Base-by-base conservation (phyloP, 2,329 filamentous ascomycete species). In the Podosphaera aphanis region DNA sequence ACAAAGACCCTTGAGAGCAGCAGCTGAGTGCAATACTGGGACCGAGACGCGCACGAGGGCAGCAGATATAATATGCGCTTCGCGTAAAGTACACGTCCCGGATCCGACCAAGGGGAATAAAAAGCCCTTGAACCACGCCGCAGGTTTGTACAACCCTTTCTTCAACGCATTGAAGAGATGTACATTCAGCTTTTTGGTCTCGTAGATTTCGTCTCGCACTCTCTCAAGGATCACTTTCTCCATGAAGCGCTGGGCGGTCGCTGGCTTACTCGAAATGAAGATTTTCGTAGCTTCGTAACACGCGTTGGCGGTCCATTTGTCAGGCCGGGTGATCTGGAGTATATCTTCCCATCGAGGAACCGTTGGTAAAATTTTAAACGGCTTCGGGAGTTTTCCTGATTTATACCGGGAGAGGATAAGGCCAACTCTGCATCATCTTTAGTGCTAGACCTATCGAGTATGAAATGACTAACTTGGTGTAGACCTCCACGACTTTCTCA, bases 41-140 rank as follows among this genome's bases (percentile, higher is more conserved):
- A 95, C 80, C 2, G 81, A 85, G 16, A 94, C 77, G 48, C 86
- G 72, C 5, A 80, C 74, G 41, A 98, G 71, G 1, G 93, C 86
- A 7, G 79, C 85, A 2, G 81, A 83, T 37, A 98, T 74, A 53
- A 98, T 95, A 54, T 84, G 77, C 4, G 90, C 90, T 63, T 98
- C 90, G 44, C 86, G 76, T 44, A 95, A 65, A 0, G 86, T 93
- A 64, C 86, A 94, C n/a, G 79, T 84, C 23, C 84, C 83, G 44
- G 77, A 81, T 7, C 73, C 74, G 8, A 93, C 77, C 16, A 98
- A 71, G 0, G 90, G 90, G 59, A 95, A 95, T 15, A 98, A 68
- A 54, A 98, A 76, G 3, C 86, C 90, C 62, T 94, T 93, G 72
- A 98, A 98, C 64, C 93, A 98, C 16, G 86, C 85, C 0, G 83